A percentile compares a stretch with the other conserved stretches of the same genome.
These are phyloP conservation scores for Mortierella claussenii DNA, from an alignment of 192 early-diverging fungal species.

Conservation along the genomic window DNA sequence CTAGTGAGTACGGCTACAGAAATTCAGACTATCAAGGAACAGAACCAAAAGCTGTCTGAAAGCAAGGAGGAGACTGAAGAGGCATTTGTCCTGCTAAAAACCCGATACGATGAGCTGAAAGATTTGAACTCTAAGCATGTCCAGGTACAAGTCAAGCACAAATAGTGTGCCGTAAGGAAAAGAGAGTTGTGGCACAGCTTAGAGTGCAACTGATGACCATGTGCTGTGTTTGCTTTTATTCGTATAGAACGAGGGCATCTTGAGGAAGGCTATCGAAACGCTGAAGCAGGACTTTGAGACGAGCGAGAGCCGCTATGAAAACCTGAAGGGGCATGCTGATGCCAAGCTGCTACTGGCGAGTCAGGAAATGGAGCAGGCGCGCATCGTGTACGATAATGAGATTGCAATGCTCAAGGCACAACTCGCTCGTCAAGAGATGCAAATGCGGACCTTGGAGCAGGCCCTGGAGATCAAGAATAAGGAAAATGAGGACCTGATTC, in stretches of 20 bases:
- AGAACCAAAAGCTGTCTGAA: conserved; percentile 33
- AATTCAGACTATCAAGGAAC: conserved; percentile 43
- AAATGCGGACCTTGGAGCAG: conserved; percentile 41
- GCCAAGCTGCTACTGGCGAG: conserved; percentile 19
- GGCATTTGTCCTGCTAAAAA: conserved; percentile 40
- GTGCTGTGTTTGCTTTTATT: too few species aligned
- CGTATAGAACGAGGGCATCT: conserved; percentile 44
- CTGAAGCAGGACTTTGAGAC: conserved; percentile 51
- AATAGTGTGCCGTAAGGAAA: neutral
- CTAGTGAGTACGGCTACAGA: conserved; percentile 42
- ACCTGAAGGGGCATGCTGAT: conserved; percentile 35
- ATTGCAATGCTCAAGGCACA: conserved; percentile 28
- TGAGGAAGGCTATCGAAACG: conserved; percentile 44
- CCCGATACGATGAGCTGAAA: conserved; percentile 43
- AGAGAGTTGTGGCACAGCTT: neutral
- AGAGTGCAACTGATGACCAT: too few species aligned
- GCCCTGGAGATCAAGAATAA: conserved; percentile 45
- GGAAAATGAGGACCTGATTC: conserved; percentile 47
- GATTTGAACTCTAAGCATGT: conserved; percentile 43
- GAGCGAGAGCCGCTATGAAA: conserved; percentile 40
- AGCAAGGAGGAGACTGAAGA: conserved; percentile 41
- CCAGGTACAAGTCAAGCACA: conserved; percentile 22
- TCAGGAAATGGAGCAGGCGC: conserved; percentile 37
- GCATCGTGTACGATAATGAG: conserved; percentile 30
- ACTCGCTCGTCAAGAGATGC: conserved; percentile 35